phyloP scores from a whole-genome alignment of 1,284 basidiomycete genomes.

The Trichosporon sp. region DNA sequence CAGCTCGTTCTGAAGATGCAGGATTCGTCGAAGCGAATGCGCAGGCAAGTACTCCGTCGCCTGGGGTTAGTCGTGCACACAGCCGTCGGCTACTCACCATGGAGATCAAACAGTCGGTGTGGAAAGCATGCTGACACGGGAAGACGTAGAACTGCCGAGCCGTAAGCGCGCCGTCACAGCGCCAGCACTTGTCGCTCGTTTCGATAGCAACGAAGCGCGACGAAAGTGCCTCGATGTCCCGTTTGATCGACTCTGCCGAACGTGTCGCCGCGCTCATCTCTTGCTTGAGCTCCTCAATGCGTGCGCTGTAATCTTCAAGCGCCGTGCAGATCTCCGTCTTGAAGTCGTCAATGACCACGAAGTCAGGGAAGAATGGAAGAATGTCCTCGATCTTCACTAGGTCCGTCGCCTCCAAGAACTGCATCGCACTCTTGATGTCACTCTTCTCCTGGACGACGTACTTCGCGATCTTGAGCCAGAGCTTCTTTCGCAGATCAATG shows the following conservation, averaged over 20 bases:
- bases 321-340: constrained; percentile 97
- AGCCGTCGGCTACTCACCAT: constrained; percentile 61
- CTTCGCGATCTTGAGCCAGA: constrained; percentile 96
- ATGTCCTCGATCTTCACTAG: constrained; percentile 98
- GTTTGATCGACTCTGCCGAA: constrained; percentile 87
- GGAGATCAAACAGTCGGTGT: constrained; percentile 87
- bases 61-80: constrained; percentile 50
- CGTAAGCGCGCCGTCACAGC: constrained; percentile 68
- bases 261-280: constrained; percentile 96
- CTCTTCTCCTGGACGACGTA: constrained; percentile 96
- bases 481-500: constrained; percentile 75
- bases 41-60: constrained; percentile 83
- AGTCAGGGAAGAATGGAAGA: constrained; percentile 98
- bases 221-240: constrained; percentile 77
- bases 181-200: constrained; percentile 75
- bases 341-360: constrained; percentile 98
- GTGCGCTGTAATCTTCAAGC: constrained; percentile 84
- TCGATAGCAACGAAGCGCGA: constrained; percentile 93
- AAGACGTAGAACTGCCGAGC: constrained; percentile 96
- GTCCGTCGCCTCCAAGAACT: constrained; percentile 87
- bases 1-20: constrained; percentile 75
- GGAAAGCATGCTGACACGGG: constrained; percentile 93
- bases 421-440: constrained; percentile 97
- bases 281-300: constrained; percentile 81
- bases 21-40: constrained; percentile 69